Evolutionary conservation across 1,284 basidiomycete species (phyloP).

Genomic region (Pascua guehoae): DNA sequence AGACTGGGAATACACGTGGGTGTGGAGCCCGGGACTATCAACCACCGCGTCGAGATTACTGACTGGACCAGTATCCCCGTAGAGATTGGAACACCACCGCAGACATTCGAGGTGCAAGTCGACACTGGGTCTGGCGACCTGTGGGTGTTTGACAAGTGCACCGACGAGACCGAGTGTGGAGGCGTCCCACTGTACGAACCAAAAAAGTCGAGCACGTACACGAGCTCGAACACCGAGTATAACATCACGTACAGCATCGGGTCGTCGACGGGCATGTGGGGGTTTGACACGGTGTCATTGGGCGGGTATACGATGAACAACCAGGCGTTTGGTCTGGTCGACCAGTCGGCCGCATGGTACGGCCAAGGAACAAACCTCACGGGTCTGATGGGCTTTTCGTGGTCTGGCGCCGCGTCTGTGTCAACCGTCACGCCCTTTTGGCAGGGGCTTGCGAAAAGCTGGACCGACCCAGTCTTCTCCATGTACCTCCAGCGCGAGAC

Average conservation of each 20-base stretch:
- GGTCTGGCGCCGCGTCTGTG: slow-evolving; percentile 37
- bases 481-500: slow-evolving; percentile 59
- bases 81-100: slow-evolving; percentile 48
- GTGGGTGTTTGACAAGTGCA: slow-evolving; percentile 49
- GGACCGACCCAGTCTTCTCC: slow-evolving; percentile 67
- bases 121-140: slow-evolving; percentile 55
- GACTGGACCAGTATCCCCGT: slow-evolving; percentile 32
- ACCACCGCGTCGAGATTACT: neutral
- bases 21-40: too few relatives aligned
- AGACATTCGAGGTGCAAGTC: slow-evolving; percentile 52
- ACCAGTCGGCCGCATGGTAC: slow-evolving; percentile 30
- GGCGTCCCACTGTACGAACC: slow-evolving; percentile 31
- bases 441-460: slow-evolving; percentile 63
- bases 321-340: slow-evolving; percentile 62
- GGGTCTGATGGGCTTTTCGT: slow-evolving; percentile 54
- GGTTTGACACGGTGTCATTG: slow-evolving; percentile 69
- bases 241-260: slow-evolving; percentile 79
- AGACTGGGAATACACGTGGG: too few relatives aligned
- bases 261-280: slow-evolving; percentile 65
- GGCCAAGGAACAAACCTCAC: slow-evolving; percentile 33
- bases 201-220: slow-evolving; percentile 31
- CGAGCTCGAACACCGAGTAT: slow-evolving; percentile 52
- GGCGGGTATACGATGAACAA: slow-evolving; percentile 70
- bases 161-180: slow-evolving; percentile 23
- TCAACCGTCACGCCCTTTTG: slow-evolving; percentile 53